Evolutionary conservation across 352 stramenopile genomes (phyloP).

Genomic region (Phytophthora boehmeriae): DNA sequence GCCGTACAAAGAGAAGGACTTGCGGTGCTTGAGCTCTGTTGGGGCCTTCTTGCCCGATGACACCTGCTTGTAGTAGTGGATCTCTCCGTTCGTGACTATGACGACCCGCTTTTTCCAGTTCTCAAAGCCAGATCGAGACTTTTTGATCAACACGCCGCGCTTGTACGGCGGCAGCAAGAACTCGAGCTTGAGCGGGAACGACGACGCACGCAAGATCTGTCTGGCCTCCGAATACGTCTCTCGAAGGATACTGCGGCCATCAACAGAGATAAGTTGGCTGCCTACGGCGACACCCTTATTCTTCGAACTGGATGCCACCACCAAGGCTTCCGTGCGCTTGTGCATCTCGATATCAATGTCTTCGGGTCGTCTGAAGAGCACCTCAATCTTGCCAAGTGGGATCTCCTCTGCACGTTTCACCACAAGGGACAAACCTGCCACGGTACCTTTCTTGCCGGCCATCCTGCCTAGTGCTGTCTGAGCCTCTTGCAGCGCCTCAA

Average conservation of each 20-base stretch:
- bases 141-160: slow-evolving; percentile 80
- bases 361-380: slow-evolving; percentile 62
- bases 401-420: slow-evolving; percentile 84
- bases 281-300: slow-evolving; percentile 59
- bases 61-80: slow-evolving; percentile 86
- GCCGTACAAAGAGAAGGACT: slow-evolving; percentile 83
- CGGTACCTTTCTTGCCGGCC: slow-evolving; percentile 53
- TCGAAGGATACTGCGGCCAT: slow-evolving; percentile 63
- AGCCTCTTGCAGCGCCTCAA: slow-evolving; percentile 83
- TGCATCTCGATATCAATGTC: slow-evolving; percentile 80
- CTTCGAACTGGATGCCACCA: slow-evolving; percentile 62
- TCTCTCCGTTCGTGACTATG: slow-evolving; percentile 79
- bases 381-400: slow-evolving; percentile 63
- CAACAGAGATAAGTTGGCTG: slow-evolving; percentile 77
- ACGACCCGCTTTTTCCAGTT: slow-evolving; percentile 88
- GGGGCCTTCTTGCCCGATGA: slow-evolving; percentile 34
- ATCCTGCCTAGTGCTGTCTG: slow-evolving; percentile 61
- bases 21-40: slow-evolving; percentile 75
- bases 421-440: slow-evolving; percentile 69
- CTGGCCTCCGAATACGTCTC: slow-evolving; percentile 64
- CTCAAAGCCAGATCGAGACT: slow-evolving; percentile 84
- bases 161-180: slow-evolving; percentile 88
- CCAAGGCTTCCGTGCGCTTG: slow-evolving; percentile 72
- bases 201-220: slow-evolving; percentile 51
- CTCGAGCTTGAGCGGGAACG: slow-evolving; percentile 71